Evolutionary conservation across 140 eudicot species (phyloP), one percentile per base, ranked within the genome.

Genomic region (Flaveria floridana): DNA sequence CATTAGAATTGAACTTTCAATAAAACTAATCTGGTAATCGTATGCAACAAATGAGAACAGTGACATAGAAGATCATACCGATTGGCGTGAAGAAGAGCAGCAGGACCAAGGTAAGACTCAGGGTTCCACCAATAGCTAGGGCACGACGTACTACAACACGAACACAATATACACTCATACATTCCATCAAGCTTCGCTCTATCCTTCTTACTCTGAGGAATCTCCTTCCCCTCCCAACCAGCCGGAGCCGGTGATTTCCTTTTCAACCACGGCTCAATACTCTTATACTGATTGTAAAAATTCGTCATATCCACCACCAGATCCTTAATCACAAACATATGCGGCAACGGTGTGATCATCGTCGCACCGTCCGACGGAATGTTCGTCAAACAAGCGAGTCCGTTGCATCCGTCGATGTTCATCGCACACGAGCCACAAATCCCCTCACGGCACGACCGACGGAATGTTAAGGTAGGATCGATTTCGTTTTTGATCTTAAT

Each of bases 51-150:
- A 76, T 74, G 9, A 86, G 90, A 34, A 34, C 41, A 34, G 41
- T 63, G 41, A 34, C 41, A 37, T 57, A 19, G 7, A 37, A 25
- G 71, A 46, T 61, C 72, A 55, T 74, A 91, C 96, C 97, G 69
- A 66, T 92, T 86, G 42, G 96, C 98, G 37, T 89, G 96, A 42
- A 92, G 89, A 41, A 92, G 89, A n/a, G 98, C 96, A 34, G 95
- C 98, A 4, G 96, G 98, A 2, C 96, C 96, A 11, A 92, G 86
- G 70, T 92, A 92, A 23, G 90, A 84, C 72, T 92, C 98, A 20
- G 96, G 98, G 46, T 92, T 92, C 98, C 98, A 92, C 98, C 98
- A 92, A 75, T 92, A 92, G 77, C 98, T 92, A 72, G 98, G 98
- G 82, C 98, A 92, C 0, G 95, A 87, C 1, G 98, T 92, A 76